phyloP scores from a whole-genome alignment of 2,329 filamentous ascomycete genomes.

The Diaporthe helianthi region DNA sequence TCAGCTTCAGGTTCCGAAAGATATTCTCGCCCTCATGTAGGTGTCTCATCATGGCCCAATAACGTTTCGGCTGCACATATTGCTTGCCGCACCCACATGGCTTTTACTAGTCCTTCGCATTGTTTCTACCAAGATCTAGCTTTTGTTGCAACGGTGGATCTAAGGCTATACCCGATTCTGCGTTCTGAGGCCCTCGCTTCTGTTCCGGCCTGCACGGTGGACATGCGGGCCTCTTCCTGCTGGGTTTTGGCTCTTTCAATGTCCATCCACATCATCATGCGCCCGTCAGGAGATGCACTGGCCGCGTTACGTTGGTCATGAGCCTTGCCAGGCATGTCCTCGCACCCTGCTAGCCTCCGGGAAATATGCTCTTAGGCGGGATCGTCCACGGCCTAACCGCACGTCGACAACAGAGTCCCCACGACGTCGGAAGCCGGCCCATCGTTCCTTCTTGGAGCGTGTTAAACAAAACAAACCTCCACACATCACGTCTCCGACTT shows the following conservation, averaged over 20 bases:
- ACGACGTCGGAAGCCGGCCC: constrained; percentile 23
- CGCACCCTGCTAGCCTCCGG: constrained; percentile 11
- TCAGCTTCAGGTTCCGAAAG: too few species aligned
- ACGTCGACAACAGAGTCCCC: neutral
- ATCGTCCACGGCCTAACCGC: constrained; percentile 4
- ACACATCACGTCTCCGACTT: constrained; percentile 15
- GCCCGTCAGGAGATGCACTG: constrained; percentile 1
- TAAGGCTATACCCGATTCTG: constrained; percentile 2
- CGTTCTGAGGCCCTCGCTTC: neutral
- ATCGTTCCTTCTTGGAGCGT: constrained; percentile 23
- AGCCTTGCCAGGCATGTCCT: neutral
- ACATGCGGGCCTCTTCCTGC: neutral
- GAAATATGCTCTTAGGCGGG: neutral
- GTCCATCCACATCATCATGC: neutral
- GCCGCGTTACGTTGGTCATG: neutral
- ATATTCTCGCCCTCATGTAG: neutral
- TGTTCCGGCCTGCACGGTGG: neutral
- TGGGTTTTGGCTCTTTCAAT: neutral
- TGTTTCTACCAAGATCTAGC: neutral
- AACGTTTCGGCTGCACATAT: neutral
- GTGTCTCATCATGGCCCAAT: neutral
- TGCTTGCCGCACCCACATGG: neutral
- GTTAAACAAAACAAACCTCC: constrained; percentile 17
- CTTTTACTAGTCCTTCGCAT: constrained; percentile 12
- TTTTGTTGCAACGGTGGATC: constrained; percentile 16